These are phyloP conservation scores for Podospora sp. DNA, from an alignment of 495 filamentous ascomycete genomes.

Conservation along the genomic window DNA sequence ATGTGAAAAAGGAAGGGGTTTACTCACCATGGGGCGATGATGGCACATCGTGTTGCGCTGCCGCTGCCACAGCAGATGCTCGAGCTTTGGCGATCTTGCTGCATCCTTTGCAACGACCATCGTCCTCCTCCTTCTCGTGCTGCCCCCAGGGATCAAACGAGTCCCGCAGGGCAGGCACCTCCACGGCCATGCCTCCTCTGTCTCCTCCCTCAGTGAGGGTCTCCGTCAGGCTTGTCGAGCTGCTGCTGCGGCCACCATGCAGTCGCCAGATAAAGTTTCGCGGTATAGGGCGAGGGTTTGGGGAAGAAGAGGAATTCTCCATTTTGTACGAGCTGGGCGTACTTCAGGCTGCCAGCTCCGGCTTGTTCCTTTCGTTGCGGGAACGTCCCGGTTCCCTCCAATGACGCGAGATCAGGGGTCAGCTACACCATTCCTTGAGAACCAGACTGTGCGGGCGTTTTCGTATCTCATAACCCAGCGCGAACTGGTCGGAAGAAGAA, in stretches of 20 bases:
- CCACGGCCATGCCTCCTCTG: slow-evolving; percentile 33
- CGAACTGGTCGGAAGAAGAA: slow-evolving; percentile 43
- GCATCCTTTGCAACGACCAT: slow-evolving; percentile 36
- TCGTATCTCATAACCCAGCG: slow-evolving; percentile 30
- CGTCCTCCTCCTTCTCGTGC: slow-evolving; percentile 20
- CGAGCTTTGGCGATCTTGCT: slow-evolving; percentile 33
- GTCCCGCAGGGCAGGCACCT: slow-evolving; percentile 30
- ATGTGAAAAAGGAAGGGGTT: background rate
- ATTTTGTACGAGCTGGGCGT: slow-evolving; percentile 28
- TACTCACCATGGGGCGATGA: slow-evolving; percentile 28
- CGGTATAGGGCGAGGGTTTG: slow-evolving; percentile 20
- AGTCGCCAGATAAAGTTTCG: slow-evolving; percentile 38
- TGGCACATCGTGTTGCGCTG: slow-evolving; percentile 3
- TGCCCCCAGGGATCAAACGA: slow-evolving; percentile 37
- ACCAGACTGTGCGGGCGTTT: slow-evolving; percentile 3
- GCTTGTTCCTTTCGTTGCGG: slow-evolving; percentile 27
- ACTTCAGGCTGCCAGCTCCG: slow-evolving; percentile 14
- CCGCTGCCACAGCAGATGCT: slow-evolving; percentile 23
- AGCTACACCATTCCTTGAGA: slow-evolving; percentile 30
- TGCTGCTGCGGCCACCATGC: slow-evolving; percentile 28
- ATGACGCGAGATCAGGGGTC: slow-evolving; percentile 42
- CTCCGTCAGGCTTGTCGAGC: slow-evolving; percentile 16
- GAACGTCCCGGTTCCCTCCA: slow-evolving; percentile 22
- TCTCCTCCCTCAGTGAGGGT: slow-evolving; percentile 14
- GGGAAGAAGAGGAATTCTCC: slow-evolving; percentile 3